Base-by-base conservation (phyloP, 208 protist genomes). In the Leishmania amazonensis region DNA sequence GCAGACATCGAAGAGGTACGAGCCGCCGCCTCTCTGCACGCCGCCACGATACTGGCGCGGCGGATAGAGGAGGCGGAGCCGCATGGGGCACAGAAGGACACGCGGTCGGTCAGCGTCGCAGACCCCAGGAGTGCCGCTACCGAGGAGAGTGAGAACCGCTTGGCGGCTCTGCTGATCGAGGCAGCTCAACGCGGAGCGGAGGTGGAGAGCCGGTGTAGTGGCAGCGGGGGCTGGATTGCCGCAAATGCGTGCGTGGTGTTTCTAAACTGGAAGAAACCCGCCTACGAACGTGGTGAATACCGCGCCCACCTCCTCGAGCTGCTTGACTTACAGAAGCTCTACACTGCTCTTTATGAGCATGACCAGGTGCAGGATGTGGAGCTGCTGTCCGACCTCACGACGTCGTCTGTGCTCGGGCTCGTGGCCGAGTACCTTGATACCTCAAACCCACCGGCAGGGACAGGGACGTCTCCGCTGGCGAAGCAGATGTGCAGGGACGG, bases 191-290 rank as follows among this genome's bases (percentile, higher is more conserved):
- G 83, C 7, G 83, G 78, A 17, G 72, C 68, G 1, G 60, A 73
- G 21, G 40, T 86, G 38, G 83, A 86, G 67, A 38, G 8, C n/a
- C 83, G 83, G 6, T 42, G 73, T 35, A 28, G 57, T 21, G 83
- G 83, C 77, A 57, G 73, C 47, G 89, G 87, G 9, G 83, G 85
- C 8, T 94, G 85, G 85, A 81, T 97, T n/a, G 84, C 86, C 40
- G 83, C 93, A 13, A 95, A 94, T 80, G 91, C 92, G 8, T 94
- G 89, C 78, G 78, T 90, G 42, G 85, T 85, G 11, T 91, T 91
- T 65, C 86, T 96, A 35, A 87, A 87, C 72, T 88, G 86, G 84
- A 87, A 88, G 62, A 62, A 77, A 2, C 11, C 80, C 8, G 28
- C 62, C 19, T 94, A 94, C 79, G 31, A 65, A 11, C 80, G 65